phyloP scores from a whole-genome alignment of 352 stramenopile genomes.

The Hyaloperonospora arabidopsidis region DNA sequence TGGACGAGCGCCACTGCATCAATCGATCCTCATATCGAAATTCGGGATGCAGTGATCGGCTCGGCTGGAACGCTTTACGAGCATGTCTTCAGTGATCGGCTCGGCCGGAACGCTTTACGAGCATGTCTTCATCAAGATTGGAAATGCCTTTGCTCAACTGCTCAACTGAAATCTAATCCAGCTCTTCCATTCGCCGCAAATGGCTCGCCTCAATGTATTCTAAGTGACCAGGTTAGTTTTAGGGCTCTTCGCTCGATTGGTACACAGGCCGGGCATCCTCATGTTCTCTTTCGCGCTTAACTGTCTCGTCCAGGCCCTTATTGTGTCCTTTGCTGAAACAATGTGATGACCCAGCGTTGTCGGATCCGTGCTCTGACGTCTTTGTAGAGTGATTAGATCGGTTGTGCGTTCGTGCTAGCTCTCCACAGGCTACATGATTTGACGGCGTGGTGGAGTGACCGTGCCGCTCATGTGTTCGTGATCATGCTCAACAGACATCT shows the following conservation, averaged over 20 bases:
- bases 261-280: background rate
- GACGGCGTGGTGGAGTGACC: background rate
- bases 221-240: conserved; percentile 6
- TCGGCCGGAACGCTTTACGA: too few species aligned
- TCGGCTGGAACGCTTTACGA: conserved; percentile 19
- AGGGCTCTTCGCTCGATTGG: conserved; percentile 9
- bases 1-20: conserved; percentile 35
- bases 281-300: background rate
- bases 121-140: conserved; percentile 29
- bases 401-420: background rate
- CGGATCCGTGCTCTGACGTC: conserved; percentile 2
- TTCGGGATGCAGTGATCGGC: conserved; percentile 12
- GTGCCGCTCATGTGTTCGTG: background rate
- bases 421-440: conserved; percentile 1
- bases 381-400: background rate
- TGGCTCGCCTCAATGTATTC: conserved; percentile 29
- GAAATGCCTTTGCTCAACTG: conserved; percentile 40
- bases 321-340: conserved; percentile 3
- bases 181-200: conserved; percentile 45
- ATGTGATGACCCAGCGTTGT: conserved; percentile 2
- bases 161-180: conserved; percentile 42
- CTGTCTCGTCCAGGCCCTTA: background rate
- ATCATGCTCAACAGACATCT: conserved; percentile 4
- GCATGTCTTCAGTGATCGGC: too few species aligned
- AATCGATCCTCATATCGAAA: conserved; percentile 14